Percentiles rank a stretch among this genome's conserved stretches.
Evolutionary conservation across 164 flowering plant genomes (phyloP).

Genomic region (Nymphaea thermarum): DNA sequence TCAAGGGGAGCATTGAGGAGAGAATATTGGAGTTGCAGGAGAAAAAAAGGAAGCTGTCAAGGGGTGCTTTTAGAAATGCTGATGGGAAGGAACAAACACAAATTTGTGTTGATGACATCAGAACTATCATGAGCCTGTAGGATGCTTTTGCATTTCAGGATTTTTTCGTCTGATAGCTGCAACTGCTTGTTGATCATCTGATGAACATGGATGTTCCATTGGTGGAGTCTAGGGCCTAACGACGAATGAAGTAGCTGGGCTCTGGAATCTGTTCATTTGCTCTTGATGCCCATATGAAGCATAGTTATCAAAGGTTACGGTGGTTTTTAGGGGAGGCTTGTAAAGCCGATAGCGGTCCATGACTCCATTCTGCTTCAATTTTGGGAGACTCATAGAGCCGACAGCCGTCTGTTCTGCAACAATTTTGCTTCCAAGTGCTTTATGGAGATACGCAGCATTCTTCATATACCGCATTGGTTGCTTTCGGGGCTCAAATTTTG

Average conservation of each 20-base stretch:
- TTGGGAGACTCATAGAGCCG: too few relatives aligned
- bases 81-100: constrained; percentile 33
- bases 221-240: neutral
- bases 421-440: too few relatives aligned
- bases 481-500: neutral
- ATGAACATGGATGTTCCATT: neutral
- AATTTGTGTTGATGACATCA: constrained; percentile 40
- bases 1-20: constrained; percentile 68
- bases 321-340: too few relatives aligned
- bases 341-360: too few relatives aligned
- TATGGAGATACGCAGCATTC: too few relatives aligned
- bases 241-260: too few relatives aligned
- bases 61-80: constrained; percentile 44
- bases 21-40: constrained; percentile 72
- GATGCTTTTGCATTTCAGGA: neutral
- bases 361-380: too few relatives aligned
- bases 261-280: too few relatives aligned
- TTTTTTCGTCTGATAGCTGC: neutral
- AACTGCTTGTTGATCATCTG: neutral
- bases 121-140: constrained; percentile 46
- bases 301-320: too few relatives aligned
- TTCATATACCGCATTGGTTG: neutral
- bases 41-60: constrained; percentile 56
- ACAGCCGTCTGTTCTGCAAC: too few relatives aligned
- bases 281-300: too few relatives aligned